These are phyloP conservation scores for Polyporus arcularius DNA, from an alignment of 768 basidiomycete genomes.

Conservation along the genomic window DNA sequence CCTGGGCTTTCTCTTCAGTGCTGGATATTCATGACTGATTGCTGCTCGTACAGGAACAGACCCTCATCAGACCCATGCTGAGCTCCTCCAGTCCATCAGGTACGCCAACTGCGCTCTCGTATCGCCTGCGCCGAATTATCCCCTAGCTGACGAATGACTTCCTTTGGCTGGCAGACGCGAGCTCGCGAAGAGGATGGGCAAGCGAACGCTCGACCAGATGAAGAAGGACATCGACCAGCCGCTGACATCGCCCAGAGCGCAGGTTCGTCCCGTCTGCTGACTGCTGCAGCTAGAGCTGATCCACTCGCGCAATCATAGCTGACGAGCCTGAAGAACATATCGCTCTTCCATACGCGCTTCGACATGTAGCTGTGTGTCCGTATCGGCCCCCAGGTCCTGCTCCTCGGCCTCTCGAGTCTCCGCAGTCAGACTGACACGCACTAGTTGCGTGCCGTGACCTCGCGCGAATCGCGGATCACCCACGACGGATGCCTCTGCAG, in stretches of 20 bases:
- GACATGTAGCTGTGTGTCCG: not conserved
- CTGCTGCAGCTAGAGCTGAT: not conserved
- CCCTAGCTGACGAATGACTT: no score
- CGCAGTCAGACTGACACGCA: no score
- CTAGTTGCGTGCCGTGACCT: no score
- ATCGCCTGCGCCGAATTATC: no score
- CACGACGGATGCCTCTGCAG: no score
- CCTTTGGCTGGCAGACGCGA: slow-evolving; percentile 1
- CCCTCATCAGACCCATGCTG: slow-evolving; percentile 4
- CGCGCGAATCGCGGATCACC: no score
- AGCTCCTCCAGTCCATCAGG: slow-evolving; percentile 9
- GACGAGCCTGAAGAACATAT: not conserved
- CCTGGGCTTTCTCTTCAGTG: no score
- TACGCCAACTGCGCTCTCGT: not conserved
- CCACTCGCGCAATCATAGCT: not conserved
- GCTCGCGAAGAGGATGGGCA: slow-evolving; percentile 9
- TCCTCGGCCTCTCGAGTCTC: no score
- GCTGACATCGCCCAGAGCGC: not conserved
- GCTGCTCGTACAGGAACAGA: not conserved
- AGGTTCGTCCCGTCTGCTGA: not conserved
- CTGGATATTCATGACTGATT: not conserved
- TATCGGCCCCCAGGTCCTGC: no score
- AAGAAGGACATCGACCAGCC: not conserved
- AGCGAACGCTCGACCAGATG: not conserved
- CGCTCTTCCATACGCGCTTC: not conserved